These are phyloP conservation scores for Rhodotorula sp. DNA, from an alignment of 1,284 basidiomycete species.

Conservation along the genomic window DNA sequence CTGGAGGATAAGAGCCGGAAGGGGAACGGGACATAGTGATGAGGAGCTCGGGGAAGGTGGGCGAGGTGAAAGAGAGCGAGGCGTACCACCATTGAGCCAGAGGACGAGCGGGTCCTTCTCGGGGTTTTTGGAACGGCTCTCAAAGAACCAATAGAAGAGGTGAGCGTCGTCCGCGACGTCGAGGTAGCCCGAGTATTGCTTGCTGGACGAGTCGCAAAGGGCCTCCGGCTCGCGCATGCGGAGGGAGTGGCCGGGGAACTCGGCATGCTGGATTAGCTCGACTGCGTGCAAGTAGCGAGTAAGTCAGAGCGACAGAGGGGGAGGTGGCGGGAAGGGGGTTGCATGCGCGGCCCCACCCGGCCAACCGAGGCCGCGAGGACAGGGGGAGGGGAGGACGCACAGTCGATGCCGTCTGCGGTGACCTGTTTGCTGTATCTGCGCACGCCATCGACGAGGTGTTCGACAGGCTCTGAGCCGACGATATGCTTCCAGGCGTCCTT, in stretches of 20 bases:
- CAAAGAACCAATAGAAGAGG: slow-evolving; percentile 87
- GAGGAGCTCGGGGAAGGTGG: background rate
- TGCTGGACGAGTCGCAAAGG: slow-evolving; percentile 77
- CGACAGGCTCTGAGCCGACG: slow-evolving; percentile 16
- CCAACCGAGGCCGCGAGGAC: background rate
- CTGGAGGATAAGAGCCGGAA: no score
- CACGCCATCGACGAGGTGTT: slow-evolving; percentile 22
- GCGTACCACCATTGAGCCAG: slow-evolving; percentile 84
- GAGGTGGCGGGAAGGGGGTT: background rate
- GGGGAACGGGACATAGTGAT: background rate
- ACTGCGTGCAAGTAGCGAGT: slow-evolving; percentile 55
- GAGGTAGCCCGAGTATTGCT: slow-evolving; percentile 86
- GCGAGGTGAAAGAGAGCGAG: background rate
- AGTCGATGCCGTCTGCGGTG: slow-evolving; percentile 22
- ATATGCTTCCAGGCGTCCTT: slow-evolving; percentile 16
- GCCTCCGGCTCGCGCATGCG: slow-evolving; percentile 56
- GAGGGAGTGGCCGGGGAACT: slow-evolving; percentile 68
- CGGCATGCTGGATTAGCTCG: slow-evolving; percentile 71
- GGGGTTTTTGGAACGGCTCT: slow-evolving; percentile 68
- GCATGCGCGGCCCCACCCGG: background rate
- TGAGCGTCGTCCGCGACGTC: slow-evolving; percentile 83
- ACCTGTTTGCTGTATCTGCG: slow-evolving; percentile 23
- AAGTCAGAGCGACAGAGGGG: background rate
- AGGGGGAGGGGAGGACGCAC: slow-evolving; percentile 9
- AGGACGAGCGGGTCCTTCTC: slow-evolving; percentile 75